phyloP scores from a whole-genome alignment of 306 rosid species.

The Amphicarpaea edgeworthii region DNA sequence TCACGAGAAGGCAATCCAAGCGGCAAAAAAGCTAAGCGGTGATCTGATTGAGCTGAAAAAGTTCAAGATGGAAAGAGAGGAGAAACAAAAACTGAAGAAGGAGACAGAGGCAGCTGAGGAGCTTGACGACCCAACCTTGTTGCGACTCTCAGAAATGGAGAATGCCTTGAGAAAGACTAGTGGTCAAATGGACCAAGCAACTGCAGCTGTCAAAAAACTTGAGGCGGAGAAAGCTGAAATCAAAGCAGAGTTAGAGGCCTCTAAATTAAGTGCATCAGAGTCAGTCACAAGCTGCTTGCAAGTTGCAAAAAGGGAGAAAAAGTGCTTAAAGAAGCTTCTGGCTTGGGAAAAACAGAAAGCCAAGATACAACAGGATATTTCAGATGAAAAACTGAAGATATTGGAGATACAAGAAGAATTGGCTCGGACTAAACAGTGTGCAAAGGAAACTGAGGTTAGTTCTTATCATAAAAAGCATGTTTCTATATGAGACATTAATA shows the following conservation, averaged over 20 bases:
- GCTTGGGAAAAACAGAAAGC: slow-evolving; percentile 83
- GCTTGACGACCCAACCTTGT: slow-evolving; percentile 79
- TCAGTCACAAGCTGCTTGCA: slow-evolving; percentile 67
- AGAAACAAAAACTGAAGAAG: slow-evolving; percentile 68
- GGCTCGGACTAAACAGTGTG: slow-evolving; percentile 56
- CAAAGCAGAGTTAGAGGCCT: slow-evolving; percentile 89
- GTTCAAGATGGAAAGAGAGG: slow-evolving; percentile 82
- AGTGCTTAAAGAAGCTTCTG: slow-evolving; percentile 72
- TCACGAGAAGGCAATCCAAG: slow-evolving; percentile 85
- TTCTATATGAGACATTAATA: neutral
- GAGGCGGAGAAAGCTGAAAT: slow-evolving; percentile 89
- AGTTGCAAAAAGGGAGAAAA: slow-evolving; percentile 80
- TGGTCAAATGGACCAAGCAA: slow-evolving; percentile 81
- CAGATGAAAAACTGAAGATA: slow-evolving; percentile 69
- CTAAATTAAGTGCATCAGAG: slow-evolving; percentile 83
- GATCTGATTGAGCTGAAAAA: slow-evolving; percentile 78
- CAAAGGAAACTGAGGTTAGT: slow-evolving; percentile 73
- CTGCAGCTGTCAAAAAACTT: slow-evolving; percentile 69
- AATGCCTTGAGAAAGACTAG: slow-evolving; percentile 73
- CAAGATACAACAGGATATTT: slow-evolving; percentile 73
- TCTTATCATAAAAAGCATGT: slow-evolving; percentile 10
- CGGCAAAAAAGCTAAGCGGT: slow-evolving; percentile 72
- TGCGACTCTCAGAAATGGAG: slow-evolving; percentile 82
- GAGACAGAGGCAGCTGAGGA: slow-evolving; percentile 55
- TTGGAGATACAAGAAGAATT: slow-evolving; percentile 57